Percentiles rank a stretch among this genome's conserved stretches.
These are phyloP conservation scores for Penicillium angulare DNA, from an alignment of 495 filamentous ascomycete species.

Conservation along the genomic window DNA sequence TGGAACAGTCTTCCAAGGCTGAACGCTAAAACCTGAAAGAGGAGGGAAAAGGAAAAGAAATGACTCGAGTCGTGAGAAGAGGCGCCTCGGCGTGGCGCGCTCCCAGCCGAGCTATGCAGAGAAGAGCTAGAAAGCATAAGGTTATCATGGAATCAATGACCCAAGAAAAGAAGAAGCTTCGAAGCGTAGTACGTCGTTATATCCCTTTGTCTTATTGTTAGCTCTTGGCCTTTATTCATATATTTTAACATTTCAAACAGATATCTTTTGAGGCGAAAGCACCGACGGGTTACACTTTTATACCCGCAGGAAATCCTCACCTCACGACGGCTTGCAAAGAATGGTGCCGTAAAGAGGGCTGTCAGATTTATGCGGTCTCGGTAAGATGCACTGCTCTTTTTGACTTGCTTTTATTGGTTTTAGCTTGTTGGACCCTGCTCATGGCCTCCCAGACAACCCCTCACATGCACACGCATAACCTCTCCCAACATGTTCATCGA, in stretches of 20 bases:
- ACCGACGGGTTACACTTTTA: slow-evolving; percentile 78
- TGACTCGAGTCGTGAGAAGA: slow-evolving; percentile 41
- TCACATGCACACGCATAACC: slow-evolving; percentile 45
- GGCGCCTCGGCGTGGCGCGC: slow-evolving; percentile 33
- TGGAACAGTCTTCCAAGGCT: too few relatives aligned
- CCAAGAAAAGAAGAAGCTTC: slow-evolving; percentile 59
- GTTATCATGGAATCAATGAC: slow-evolving; percentile 58
- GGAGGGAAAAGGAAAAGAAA: slow-evolving; percentile 8
- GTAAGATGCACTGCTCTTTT: slow-evolving; percentile 42
- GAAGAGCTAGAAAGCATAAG: slow-evolving; percentile 52
- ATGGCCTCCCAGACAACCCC: slow-evolving; percentile 39
- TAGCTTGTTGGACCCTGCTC: slow-evolving; percentile 11
- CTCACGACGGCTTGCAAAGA: slow-evolving; percentile 79
- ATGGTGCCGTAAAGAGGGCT: slow-evolving; percentile 62
- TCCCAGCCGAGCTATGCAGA: slow-evolving; percentile 30
- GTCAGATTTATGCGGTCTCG: slow-evolving; percentile 75
- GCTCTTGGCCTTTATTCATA: not conserved
- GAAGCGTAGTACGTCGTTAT: slow-evolving; percentile 57
- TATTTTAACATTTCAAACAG: slow-evolving; percentile 29
- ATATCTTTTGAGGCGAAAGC: slow-evolving; percentile 52
- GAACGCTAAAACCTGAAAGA: too few relatives aligned
- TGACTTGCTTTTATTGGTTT: not conserved
- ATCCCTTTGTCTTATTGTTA: too few relatives aligned
- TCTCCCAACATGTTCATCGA: slow-evolving; percentile 69
- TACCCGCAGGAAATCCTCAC: slow-evolving; percentile 76